Conservation (phyloP, 2,329 filamentous ascomycete genomes). For the Pseudogymnoascus sp. region DNA sequence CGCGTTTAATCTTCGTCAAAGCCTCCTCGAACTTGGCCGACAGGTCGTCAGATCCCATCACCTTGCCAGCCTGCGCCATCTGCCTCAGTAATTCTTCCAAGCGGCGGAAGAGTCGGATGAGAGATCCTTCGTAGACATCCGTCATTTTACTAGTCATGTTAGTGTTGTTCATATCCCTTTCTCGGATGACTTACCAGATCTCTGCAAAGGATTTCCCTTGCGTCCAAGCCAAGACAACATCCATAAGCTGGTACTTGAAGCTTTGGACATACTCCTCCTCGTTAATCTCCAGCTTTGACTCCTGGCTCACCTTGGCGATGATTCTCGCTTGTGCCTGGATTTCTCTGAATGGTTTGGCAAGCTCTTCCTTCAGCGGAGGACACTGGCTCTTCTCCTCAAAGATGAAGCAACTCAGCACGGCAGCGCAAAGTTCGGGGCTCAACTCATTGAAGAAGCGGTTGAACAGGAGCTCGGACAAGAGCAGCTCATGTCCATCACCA, state of each 20-base stretch:
- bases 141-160: constrained; percentile 78
- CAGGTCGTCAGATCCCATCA: constrained; percentile 95
- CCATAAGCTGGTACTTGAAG: constrained; percentile 95
- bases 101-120: constrained; percentile 92
- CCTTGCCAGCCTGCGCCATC: constrained; percentile 91
- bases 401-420: constrained; percentile 87
- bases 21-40: constrained; percentile 86
- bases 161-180: constrained; percentile 19
- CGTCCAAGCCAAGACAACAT: constrained; percentile 88
- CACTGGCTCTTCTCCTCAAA: constrained; percentile 94
- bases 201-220: constrained; percentile 84
- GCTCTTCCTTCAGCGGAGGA: constrained; percentile 68
- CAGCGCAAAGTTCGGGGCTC: constrained; percentile 76
- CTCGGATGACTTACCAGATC: constrained; percentile 68
- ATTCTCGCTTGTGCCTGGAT: constrained; percentile 80
- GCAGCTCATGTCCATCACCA: constrained; percentile 75
- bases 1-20: constrained; percentile 76
- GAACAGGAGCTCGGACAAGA: constrained; percentile 88
- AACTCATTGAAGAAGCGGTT: constrained; percentile 98
- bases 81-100: constrained; percentile 90
- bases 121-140: constrained; percentile 90
- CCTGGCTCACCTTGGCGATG: constrained; percentile 87
- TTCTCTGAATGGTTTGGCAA: constrained; percentile 77
- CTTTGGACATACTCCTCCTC: constrained; percentile 87
- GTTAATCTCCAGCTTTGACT: constrained; percentile 89